A percentile compares a stretch with the other conserved stretches of the same genome.
Evolutionary conservation across 768 basidiomycete species (phyloP).

Genomic region (Leccinum disarticulatum): DNA sequence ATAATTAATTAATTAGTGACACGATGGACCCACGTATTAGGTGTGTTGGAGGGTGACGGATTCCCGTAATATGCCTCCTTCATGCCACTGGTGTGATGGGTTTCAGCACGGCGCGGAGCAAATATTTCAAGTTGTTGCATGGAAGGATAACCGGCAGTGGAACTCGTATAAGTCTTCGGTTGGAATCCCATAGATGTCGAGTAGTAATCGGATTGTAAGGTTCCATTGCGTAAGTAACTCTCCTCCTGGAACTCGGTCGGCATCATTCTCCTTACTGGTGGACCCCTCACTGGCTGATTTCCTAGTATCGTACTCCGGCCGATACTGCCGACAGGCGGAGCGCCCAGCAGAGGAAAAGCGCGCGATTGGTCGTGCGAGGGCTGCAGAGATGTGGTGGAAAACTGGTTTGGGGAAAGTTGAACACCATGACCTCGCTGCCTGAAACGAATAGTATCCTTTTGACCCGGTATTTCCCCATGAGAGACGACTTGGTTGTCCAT

Average conservation of each 20-base stretch:
- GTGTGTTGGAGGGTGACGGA: neutral
- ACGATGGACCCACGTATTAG: neutral
- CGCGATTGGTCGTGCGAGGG: constrained; percentile 44
- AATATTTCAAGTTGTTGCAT: neutral
- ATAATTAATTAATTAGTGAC: neutral
- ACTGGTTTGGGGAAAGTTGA: constrained; percentile 42
- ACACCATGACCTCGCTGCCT: constrained; percentile 31
- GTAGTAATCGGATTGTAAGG: no score
- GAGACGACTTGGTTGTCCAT: constrained; percentile 27
- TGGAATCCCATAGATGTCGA: no score
- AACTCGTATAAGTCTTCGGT: neutral
- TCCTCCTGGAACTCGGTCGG: neutral
- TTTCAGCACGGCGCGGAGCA: neutral
- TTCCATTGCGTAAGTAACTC: no score
- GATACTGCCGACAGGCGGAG: constrained; percentile 17
- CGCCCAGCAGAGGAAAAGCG: constrained; percentile 43
- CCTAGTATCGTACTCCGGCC: neutral
- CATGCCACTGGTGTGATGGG: neutral
- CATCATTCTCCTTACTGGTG: neutral
- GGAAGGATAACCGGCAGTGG: neutral
- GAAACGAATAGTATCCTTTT: constrained; percentile 39
- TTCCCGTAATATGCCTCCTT: neutral
- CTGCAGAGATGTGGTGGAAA: constrained; percentile 45
- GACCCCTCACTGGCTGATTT: neutral
- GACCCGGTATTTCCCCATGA: constrained; percentile 45